Evolutionary conservation across 768 basidiomycete species (phyloP).

Genomic region (Termitomyces sp.): DNA sequence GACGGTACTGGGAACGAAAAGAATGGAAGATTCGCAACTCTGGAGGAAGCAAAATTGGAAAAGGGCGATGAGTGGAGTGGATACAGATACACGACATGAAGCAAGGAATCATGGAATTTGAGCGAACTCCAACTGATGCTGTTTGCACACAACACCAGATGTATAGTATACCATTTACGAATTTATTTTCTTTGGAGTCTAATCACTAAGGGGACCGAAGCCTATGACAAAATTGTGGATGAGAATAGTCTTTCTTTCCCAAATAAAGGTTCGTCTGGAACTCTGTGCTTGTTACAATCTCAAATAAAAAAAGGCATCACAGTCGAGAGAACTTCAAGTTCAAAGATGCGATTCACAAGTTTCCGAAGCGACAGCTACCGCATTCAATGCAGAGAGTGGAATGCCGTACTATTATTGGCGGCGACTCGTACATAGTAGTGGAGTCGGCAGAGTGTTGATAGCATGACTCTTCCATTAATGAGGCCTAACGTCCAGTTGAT

Average conservation of each 20-base stretch:
- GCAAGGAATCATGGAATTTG: neutral
- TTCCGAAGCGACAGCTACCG: neutral
- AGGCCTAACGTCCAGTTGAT: neutral
- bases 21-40: constrained; percentile 55
- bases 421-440: too few species aligned
- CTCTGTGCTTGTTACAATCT: neutral
- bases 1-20: constrained; percentile 33
- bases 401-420: neutral
- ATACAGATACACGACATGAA: constrained; percentile 51
- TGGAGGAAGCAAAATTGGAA: constrained; percentile 62
- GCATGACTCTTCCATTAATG: neutral
- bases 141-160: neutral
- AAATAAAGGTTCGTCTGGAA: neutral
- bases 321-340: too few species aligned
- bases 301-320: neutral
- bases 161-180: neutral
- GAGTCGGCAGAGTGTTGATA: neutral
- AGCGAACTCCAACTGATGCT: too few species aligned
- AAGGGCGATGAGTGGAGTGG: constrained; percentile 78
- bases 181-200: neutral
- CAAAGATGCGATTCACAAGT: too few species aligned
- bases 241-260: neutral
- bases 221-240: neutral
- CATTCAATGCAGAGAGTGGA: neutral
- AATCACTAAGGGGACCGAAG: neutral